Evolutionary conservation across 2,329 filamentous ascomycete genomes (phyloP).

Genomic region (Huntiella abstrusa): DNA sequence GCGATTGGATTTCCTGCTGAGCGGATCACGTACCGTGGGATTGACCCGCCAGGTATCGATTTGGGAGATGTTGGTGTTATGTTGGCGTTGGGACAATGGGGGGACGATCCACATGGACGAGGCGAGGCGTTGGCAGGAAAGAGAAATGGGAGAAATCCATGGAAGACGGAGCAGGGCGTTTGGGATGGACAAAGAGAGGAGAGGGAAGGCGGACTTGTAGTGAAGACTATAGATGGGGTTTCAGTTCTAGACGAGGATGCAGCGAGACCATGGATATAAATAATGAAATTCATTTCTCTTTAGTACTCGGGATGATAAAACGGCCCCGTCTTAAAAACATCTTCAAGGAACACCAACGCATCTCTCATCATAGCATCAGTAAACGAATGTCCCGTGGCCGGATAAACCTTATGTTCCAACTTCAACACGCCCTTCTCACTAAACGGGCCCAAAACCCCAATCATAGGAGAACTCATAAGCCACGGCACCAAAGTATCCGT

Average conservation of each 20-base stretch:
- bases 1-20: slow-evolving; percentile 37
- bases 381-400: slow-evolving; percentile 51
- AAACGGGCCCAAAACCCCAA: slow-evolving; percentile 35
- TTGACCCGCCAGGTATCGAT: slow-evolving; percentile 37
- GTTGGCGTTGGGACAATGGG: slow-evolving; percentile 29
- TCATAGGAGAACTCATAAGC: slow-evolving; percentile 35
- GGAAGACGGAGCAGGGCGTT: slow-evolving; percentile 25
- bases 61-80: slow-evolving; percentile 25
- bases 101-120: slow-evolving; percentile 31
- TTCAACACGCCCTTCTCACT: slow-evolving; percentile 33
- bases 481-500: slow-evolving; percentile 59
- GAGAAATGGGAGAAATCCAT: slow-evolving; percentile 30
- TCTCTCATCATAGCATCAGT: slow-evolving; percentile 46
- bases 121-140: slow-evolving; percentile 28
- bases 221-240: slow-evolving; percentile 17
- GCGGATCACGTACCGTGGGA: slow-evolving; percentile 35
- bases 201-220: slow-evolving; percentile 22
- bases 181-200: slow-evolving; percentile 16
- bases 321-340: slow-evolving; percentile 22
- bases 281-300: not conserved
- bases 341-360: slow-evolving; percentile 42
- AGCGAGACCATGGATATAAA: slow-evolving; percentile 22
- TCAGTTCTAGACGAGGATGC: slow-evolving; percentile 24
- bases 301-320: not conserved
- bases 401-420: slow-evolving; percentile 48